A percentile compares a stretch with the other conserved stretches of the same genome.
Conservation (phyloP, 106 monocot genomes). For the Alisma plantagoaquatica region DNA sequence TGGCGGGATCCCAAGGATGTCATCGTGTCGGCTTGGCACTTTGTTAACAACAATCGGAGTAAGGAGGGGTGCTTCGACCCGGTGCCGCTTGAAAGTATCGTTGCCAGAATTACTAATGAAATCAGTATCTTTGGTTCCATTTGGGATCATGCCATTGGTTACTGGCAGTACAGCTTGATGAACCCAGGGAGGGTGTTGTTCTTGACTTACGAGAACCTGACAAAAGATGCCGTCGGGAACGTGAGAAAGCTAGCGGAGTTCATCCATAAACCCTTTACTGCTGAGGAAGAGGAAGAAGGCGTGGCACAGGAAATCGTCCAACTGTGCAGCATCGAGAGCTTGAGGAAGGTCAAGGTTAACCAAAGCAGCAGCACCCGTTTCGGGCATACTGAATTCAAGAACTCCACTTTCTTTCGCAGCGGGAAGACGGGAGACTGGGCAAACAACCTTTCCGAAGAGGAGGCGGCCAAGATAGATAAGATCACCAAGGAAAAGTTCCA, state of each 20-base stretch:
- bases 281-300: conserved; percentile 10
- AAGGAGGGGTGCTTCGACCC: background rate
- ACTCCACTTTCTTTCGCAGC: conserved; percentile 2
- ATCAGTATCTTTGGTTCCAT: conserved; percentile 1
- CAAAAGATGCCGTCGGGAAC: background rate
- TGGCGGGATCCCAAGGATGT: conserved; percentile 17
- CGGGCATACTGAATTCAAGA: background rate
- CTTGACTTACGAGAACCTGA: conserved; percentile 21
- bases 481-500: conserved; percentile 5
- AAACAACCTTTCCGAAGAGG: conserved; percentile 6
- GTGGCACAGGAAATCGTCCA: conserved; percentile 10
- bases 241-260: conserved; percentile 18
- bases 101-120: background rate
- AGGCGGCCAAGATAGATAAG: conserved; percentile 8
- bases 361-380: background rate
- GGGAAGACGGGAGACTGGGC: conserved; percentile 12
- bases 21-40: conserved; percentile 6
- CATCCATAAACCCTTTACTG: conserved; percentile 7
- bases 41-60: background rate
- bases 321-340: conserved; percentile 11
- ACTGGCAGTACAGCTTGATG: conserved; percentile 5
- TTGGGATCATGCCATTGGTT: conserved; percentile 20
- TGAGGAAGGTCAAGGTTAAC: conserved; percentile 9
- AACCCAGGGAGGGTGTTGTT: conserved; percentile 6
- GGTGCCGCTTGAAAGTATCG: background rate